Base-by-base conservation (phyloP, 164 flowering plant species). In the Saururus chinensis region DNA sequence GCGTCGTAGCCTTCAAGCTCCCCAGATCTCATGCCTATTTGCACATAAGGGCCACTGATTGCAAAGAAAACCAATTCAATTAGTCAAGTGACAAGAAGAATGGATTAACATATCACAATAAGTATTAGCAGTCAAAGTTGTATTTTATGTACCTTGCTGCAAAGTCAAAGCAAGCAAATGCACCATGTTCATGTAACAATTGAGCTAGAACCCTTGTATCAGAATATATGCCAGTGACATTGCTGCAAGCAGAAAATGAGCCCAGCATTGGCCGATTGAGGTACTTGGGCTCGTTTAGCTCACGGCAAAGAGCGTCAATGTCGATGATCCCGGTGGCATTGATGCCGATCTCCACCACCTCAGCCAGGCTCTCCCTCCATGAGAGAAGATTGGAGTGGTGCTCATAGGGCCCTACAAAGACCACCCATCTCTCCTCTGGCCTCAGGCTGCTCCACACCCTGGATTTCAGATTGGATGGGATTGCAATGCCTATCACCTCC, bases 181-280 rank as follows among this genome's bases (percentile, higher is more conserved):
- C 93, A 41, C 92, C 92, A 61, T 76, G 76, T 48, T 68, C 72
- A 66, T 89, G 96, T 40, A 89, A 67, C 23, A 89, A 75, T 9
- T 60, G 65, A 37, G 92, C 81, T 0, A 87, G 61, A 6, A 73
- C 79, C 51, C 84, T 58, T 0, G 95, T 84, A 62, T 85, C 81
- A 0, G 82, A 48, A 42, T 40, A 65, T 21, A 81, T 78, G 26
- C 97, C 92, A 0, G 92, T 81, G 41, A 89, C 92, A 53, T 89
- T 87, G 58, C 95, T 87, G 58, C 97, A 89, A 59, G 90, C 88
- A 0, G 92, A 87, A 75, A 89, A 87, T 4, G 97, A 87, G 4
- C 86, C 92, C 19, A 90, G 56, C 68, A 85, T 66, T 0, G 90
- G 92, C 19, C 87, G 63, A n/a, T 75, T 76, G 24, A 72, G 53